A percentile compares a stretch with the other conserved stretches of the same genome.
Evolutionary conservation across 1,139 yeast genomes (phyloP).

Genomic region (Lodderomyces orthopsilosis): DNA sequence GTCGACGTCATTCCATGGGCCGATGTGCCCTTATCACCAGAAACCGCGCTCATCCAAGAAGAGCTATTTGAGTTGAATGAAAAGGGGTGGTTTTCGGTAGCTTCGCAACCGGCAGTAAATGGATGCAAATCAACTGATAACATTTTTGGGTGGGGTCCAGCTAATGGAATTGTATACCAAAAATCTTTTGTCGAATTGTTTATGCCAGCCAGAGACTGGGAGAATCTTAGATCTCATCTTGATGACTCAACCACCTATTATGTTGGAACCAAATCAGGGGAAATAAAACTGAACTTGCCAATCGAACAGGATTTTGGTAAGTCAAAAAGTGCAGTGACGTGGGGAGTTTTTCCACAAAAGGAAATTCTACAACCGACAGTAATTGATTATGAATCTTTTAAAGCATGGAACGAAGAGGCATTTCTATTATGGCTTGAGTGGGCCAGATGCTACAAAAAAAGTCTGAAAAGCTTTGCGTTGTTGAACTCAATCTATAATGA

Average conservation of each 20-base stretch:
- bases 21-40: slow-evolving; percentile 79
- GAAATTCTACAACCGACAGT: slow-evolving; percentile 87
- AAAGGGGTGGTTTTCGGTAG: slow-evolving; percentile 78
- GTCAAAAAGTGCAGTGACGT: slow-evolving; percentile 75
- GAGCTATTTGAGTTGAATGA: slow-evolving; percentile 76
- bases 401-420: slow-evolving; percentile 94
- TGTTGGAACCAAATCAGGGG: slow-evolving; percentile 59
- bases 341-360: slow-evolving; percentile 92
- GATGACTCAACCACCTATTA: slow-evolving; percentile 60
- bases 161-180: slow-evolving; percentile 85
- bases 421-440: slow-evolving; percentile 89
- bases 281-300: slow-evolving; percentile 60
- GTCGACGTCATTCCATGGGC: slow-evolving; percentile 89
- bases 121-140: slow-evolving; percentile 75
- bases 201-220: slow-evolving; percentile 83
- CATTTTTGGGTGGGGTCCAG: slow-evolving; percentile 97
- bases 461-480: slow-evolving; percentile 54
- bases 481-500: slow-evolving; percentile 58
- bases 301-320: slow-evolving; percentile 23
- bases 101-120: slow-evolving; percentile 94
- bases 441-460: slow-evolving; percentile 72
- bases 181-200: slow-evolving; percentile 87
- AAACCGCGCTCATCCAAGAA: slow-evolving; percentile 90
- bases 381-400: slow-evolving; percentile 81
- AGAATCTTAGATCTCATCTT: slow-evolving; percentile 46